A percentile compares a stretch with the other conserved stretches of the same genome.
Evolutionary conservation across 2,329 filamentous ascomycete species (phyloP).

Genomic region (Cercospora sp.): DNA sequence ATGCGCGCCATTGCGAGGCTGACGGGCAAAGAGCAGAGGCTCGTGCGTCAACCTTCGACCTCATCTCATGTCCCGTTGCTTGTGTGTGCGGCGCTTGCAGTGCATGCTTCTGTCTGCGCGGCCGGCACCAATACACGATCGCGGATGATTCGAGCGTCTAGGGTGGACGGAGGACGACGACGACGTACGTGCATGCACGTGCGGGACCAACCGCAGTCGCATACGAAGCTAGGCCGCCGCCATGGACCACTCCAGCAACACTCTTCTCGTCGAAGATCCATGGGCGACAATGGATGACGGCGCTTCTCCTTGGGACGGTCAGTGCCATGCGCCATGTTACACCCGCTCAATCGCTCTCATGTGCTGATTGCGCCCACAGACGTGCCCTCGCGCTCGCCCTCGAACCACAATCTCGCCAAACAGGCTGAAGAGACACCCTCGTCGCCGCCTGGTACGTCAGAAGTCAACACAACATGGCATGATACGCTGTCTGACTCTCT

Average conservation of each 20-base stretch:
- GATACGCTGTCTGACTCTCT: background rate
- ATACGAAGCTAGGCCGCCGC: background rate
- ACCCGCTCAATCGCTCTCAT: background rate
- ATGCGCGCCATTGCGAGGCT: background rate
- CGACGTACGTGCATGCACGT: background rate
- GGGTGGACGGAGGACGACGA: background rate
- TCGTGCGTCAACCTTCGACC: background rate
- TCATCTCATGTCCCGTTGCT: background rate
- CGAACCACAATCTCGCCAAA: slow-evolving; percentile 44
- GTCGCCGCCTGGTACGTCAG: slow-evolving; percentile 19
- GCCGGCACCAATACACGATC: background rate
- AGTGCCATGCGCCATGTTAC: slow-evolving; percentile 5
- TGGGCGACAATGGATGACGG: slow-evolving; percentile 38
- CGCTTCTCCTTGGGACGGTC: slow-evolving; percentile 38
- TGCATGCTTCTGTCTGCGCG: background rate
- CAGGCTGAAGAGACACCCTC: slow-evolving; percentile 36
- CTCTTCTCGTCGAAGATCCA: slow-evolving; percentile 15
- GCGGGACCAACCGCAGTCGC: slow-evolving; percentile 2
- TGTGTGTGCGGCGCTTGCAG: background rate
- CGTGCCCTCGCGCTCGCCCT: slow-evolving; percentile 49
- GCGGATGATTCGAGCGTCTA: background rate
- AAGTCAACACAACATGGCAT: background rate
- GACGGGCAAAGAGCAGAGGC: background rate
- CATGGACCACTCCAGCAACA: slow-evolving; percentile 17
- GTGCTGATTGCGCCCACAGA: slow-evolving; percentile 38